A percentile compares a stretch with the other conserved stretches of the same genome.
Evolutionary conservation across 768 basidiomycete genomes (phyloP).

Genomic region (Panus rudis): DNA sequence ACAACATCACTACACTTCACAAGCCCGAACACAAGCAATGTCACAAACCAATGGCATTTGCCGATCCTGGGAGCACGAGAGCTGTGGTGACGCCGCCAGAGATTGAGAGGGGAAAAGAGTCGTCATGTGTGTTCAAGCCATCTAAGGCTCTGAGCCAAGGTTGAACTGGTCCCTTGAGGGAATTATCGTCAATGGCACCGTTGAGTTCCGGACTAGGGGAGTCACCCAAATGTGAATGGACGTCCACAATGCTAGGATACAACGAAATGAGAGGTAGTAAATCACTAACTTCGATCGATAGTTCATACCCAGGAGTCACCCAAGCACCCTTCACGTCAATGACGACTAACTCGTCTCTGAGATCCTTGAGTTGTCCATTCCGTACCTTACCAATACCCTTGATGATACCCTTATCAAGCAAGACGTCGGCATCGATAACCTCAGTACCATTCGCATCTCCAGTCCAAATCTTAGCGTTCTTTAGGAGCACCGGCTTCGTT

Average conservation of each 20-base stretch:
- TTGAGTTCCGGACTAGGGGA: constrained; percentile 13
- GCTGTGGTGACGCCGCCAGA: constrained; percentile 72
- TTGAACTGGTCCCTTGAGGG: constrained; percentile 39
- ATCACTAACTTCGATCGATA: not conserved
- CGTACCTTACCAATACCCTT: constrained; percentile 37
- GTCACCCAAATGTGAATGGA: constrained; percentile 54
- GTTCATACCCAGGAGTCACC: constrained; percentile 46
- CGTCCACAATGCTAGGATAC: constrained; percentile 38
- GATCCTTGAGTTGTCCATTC: constrained; percentile 3
- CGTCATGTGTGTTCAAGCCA: constrained; percentile 70
- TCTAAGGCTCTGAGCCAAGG: constrained; percentile 69
- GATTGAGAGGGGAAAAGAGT: constrained; percentile 42
- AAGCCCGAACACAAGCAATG: not conserved
- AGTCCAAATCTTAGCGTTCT: constrained; percentile 77
- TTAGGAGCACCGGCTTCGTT: constrained; percentile 47
- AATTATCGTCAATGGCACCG: constrained; percentile 51
- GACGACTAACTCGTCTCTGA: constrained; percentile 20
- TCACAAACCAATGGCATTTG: constrained; percentile 47
- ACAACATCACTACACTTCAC: not conserved
- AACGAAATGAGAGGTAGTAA: not conserved
- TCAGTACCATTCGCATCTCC: constrained; percentile 52
- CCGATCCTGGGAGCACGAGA: constrained; percentile 68
- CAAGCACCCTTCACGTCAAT: constrained; percentile 60
- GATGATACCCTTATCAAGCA: constrained; percentile 60
- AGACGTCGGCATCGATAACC: constrained; percentile 50